A percentile compares a stretch with the other conserved stretches of the same genome.
Conservation (phyloP, 106 monocot genomes). For the Dactylorhiza incarnata region DNA sequence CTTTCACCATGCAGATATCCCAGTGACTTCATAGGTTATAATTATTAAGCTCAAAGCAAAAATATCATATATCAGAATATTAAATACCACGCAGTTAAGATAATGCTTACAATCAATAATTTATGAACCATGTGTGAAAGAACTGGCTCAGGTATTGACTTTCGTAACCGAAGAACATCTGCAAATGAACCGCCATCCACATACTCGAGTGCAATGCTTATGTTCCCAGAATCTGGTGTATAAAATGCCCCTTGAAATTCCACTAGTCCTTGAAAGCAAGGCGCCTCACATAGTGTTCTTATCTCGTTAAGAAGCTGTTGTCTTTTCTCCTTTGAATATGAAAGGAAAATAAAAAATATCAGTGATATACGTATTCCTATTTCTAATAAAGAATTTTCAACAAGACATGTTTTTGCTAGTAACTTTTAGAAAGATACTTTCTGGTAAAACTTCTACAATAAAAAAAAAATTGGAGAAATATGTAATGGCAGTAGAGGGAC, state of each 20-base stretch:
- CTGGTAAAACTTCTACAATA: neutral
- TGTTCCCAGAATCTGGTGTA: slow-evolving; percentile 87
- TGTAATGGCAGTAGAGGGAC: neutral
- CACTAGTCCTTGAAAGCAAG: slow-evolving; percentile 70
- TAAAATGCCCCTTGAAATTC: slow-evolving; percentile 99
- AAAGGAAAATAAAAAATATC: slow-evolving; percentile 5
- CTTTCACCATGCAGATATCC: slow-evolving; percentile 77
- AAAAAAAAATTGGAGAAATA: neutral
- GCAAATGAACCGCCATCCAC: slow-evolving; percentile 99
- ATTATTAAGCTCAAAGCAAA: slow-evolving; percentile 4
- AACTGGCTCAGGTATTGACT: slow-evolving; percentile 68
- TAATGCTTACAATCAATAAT: slow-evolving; percentile 61
- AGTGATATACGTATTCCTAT: neutral
- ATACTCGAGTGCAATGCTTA: slow-evolving; percentile 93
- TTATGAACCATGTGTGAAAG: slow-evolving; percentile 68
- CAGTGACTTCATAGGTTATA: slow-evolving; percentile 48
- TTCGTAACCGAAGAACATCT: slow-evolving; percentile 60
- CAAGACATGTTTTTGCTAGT: neutral
- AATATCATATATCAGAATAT: slow-evolving; percentile 11
- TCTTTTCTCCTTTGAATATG: slow-evolving; percentile 68
- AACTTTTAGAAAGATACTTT: neutral
- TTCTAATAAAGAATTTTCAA: neutral
- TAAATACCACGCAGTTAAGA: neutral
- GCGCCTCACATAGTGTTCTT: slow-evolving; percentile 80
- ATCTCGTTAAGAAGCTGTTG: slow-evolving; percentile 95